Evolutionary conservation across 371 early-diverging fungal species (phyloP).

Genomic region (Rhizopus microsporus): DNA sequence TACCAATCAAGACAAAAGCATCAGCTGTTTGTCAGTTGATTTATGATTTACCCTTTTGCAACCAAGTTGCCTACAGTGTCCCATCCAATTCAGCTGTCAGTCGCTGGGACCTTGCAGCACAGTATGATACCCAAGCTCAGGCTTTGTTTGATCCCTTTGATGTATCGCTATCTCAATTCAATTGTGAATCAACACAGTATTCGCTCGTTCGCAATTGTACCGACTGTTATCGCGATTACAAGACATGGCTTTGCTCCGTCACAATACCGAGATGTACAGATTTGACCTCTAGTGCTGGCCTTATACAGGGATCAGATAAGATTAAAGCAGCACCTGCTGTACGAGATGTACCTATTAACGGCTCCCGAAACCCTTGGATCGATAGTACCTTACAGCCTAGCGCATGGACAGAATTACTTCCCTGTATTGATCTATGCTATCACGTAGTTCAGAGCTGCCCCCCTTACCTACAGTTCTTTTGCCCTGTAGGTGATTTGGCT

Average conservation of each 20-base stretch:
- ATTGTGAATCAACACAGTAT: conserved; percentile 60
- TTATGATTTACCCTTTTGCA: conserved; percentile 58
- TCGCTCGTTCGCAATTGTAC: conserved; percentile 67
- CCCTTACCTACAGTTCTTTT: conserved; percentile 59
- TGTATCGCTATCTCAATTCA: conserved; percentile 55
- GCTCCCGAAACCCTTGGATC: conserved; percentile 50
- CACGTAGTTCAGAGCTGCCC: conserved; percentile 70
- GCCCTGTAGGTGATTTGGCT: conserved; percentile 57
- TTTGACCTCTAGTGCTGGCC: conserved; percentile 16
- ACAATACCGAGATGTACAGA: conserved; percentile 65
- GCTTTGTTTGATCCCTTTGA: conserved; percentile 51
- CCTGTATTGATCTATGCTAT: conserved; percentile 68
- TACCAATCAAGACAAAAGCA: conserved; percentile 33
- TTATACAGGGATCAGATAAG: conserved; percentile 24
- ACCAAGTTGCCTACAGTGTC: conserved; percentile 64
- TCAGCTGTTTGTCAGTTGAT: conserved; percentile 56
- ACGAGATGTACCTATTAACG: conserved; percentile 32
- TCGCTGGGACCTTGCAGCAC: conserved; percentile 27
- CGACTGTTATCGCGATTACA: conserved; percentile 61
- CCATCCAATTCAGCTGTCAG: conserved; percentile 28
- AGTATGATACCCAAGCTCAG: conserved; percentile 52
- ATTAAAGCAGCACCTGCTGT: conserved; percentile 24
- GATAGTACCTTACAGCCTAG: conserved; percentile 43
- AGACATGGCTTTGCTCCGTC: conserved; percentile 67
- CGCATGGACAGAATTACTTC: conserved; percentile 57